phyloP scores from a whole-genome alignment of 768 basidiomycete species.

The Tulasnella sp. region DNA sequence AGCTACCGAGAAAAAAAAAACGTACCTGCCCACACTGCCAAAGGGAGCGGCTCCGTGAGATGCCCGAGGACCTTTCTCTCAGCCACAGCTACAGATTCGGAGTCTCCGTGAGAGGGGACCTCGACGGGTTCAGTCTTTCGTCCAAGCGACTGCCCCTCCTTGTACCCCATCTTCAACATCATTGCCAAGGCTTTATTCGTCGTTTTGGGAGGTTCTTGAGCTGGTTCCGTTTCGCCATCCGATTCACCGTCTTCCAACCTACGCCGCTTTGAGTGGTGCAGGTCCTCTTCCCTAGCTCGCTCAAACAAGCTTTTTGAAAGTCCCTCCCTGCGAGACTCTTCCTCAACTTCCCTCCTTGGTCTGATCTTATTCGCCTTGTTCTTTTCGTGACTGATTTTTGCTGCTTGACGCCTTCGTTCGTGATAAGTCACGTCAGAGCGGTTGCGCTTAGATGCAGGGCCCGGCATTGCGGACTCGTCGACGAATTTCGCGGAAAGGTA shows the following conservation, averaged over 20 bases:
- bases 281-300: constrained; percentile 53
- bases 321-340: constrained; percentile 31
- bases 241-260: neutral
- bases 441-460: constrained; percentile 21
- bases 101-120: constrained; percentile 9
- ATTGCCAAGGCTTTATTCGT: constrained; percentile 70
- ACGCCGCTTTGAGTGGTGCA: constrained; percentile 23
- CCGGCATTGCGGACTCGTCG: constrained; percentile 30
- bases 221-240: neutral
- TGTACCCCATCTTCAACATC: constrained; percentile 94
- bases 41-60: constrained; percentile 53
- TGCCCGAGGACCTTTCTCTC: constrained; percentile 26
- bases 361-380: constrained; percentile 48
- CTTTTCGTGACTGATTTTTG: constrained; percentile 43
- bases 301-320: constrained; percentile 65
- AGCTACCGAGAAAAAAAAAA: constrained; percentile 1
- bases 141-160: constrained; percentile 69
- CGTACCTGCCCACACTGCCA: constrained; percentile 76
- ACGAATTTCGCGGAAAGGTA: constrained; percentile 86
- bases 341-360: constrained; percentile 39
- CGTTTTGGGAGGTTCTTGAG: neutral
- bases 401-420: constrained; percentile 54
- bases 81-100: constrained; percentile 6
- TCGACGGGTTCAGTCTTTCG: constrained; percentile 12
- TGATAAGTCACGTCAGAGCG: constrained; percentile 39